Percentiles rank a stretch among this genome's conserved stretches.
These are phyloP conservation scores for Leccinum rimulosum DNA, from an alignment of 768 basidiomycete genomes.

Conservation along the genomic window DNA sequence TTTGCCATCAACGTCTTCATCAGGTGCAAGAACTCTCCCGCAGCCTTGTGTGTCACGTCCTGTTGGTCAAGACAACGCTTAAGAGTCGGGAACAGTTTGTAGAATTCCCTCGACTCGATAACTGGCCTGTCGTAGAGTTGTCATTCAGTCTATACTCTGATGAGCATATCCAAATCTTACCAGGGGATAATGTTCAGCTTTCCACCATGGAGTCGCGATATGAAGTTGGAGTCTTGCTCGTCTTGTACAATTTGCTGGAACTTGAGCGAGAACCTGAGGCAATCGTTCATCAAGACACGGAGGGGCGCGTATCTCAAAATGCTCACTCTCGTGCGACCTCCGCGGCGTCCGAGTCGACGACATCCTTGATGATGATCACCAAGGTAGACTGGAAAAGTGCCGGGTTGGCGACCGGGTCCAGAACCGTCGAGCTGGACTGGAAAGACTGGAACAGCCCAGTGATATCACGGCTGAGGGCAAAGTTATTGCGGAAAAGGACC, in stretches of 20 bases:
- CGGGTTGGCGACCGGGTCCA: conserved; percentile 58
- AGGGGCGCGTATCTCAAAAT: not conserved
- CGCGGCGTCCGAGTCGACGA: conserved; percentile 55
- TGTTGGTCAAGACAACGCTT: conserved; percentile 49
- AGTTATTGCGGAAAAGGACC: conserved; percentile 68
- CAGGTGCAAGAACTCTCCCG: conserved; percentile 52
- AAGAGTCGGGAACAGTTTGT: conserved; percentile 46
- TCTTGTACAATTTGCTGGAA: conserved; percentile 58
- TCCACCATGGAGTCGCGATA: conserved; percentile 54
- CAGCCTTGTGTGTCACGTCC: conserved; percentile 44
- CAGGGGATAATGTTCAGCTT: conserved; percentile 57
- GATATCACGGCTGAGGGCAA: conserved; percentile 60
- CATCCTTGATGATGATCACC: conserved; percentile 67
- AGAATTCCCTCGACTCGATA: conserved; percentile 59
- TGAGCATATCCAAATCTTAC: conserved; percentile 18
- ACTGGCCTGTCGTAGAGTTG: conserved; percentile 37
- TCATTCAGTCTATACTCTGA: not conserved
- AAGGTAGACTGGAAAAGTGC: conserved; percentile 57
- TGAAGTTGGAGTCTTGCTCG: conserved; percentile 60
- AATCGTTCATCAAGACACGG: not conserved
- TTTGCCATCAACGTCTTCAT: conserved; percentile 67
- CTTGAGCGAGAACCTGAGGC: conserved; percentile 49
- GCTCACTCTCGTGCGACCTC: conserved; percentile 60
- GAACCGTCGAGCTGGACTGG: conserved; percentile 51
- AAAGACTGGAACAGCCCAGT: conserved; percentile 60